phyloP scores from a whole-genome alignment of 1,284 basidiomycete genomes.

The Cutaneotrichosporon arboriforme region DNA sequence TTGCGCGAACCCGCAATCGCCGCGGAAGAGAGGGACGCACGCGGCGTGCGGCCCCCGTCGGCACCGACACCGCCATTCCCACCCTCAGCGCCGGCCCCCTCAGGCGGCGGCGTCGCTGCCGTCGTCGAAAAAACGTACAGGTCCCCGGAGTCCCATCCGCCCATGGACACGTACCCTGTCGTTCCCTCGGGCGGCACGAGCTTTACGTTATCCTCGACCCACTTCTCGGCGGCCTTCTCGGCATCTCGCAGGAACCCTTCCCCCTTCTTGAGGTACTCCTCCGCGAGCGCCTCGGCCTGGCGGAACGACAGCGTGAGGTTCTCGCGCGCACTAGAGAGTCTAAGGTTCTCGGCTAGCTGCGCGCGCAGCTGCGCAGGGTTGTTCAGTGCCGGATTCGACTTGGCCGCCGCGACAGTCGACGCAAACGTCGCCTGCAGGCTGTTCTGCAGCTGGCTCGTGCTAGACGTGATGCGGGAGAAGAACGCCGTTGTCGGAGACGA shows the following conservation, averaged over 20 bases:
- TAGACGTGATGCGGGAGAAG: constrained; percentile 29
- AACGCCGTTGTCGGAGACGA: constrained; percentile 18
- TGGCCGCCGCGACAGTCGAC: constrained; percentile 60
- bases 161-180: constrained; percentile 49
- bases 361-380: constrained; percentile 53
- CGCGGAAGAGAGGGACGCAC: constrained; percentile 7
- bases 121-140: constrained; percentile 58
- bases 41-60: constrained; percentile 30
- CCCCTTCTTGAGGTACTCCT: constrained; percentile 60
- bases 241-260: constrained; percentile 62
- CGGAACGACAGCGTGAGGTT: constrained; percentile 50
- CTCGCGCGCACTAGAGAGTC: constrained; percentile 43
- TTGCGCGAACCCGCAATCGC: constrained; percentile 54
- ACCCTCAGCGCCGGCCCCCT: constrained; percentile 32
- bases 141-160: constrained; percentile 72
- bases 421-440: constrained; percentile 54
- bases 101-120: neutral
- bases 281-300: constrained; percentile 75
- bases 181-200: constrained; percentile 72
- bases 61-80: too few relatives aligned
- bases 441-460: constrained; percentile 36
- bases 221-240: constrained; percentile 62
- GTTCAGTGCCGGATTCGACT: constrained; percentile 43
- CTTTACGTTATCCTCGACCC: constrained; percentile 65
- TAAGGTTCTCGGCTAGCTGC: constrained; percentile 64